Evolutionary conservation across 495 filamentous ascomycete genomes (phyloP).

Genomic region (Stereocaulon alpinum): DNA sequence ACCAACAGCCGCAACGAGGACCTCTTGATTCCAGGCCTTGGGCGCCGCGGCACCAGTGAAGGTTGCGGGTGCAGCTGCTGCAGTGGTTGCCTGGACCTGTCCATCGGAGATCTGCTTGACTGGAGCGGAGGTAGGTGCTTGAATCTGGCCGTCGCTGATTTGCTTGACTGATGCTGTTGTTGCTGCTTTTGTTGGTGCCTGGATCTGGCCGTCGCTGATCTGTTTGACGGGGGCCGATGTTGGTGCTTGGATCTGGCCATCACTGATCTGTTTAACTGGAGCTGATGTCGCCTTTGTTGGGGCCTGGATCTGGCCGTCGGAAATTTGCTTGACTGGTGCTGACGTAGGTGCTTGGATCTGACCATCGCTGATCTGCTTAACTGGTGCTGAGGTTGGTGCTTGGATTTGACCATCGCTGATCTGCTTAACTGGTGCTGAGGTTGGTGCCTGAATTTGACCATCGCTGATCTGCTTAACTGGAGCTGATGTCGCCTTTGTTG

Average conservation of each 20-base stretch:
- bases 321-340: not conserved
- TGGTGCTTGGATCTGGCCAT: not conserved
- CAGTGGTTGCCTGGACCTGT: not conserved
- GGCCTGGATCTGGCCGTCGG: not conserved
- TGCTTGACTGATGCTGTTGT: not conserved
- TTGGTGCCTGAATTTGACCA: not conserved
- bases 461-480: not conserved
- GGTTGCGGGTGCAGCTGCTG: not conserved
- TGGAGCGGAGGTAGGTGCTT: not conserved
- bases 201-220: conserved; percentile 6
- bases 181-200: not conserved
- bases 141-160: conserved; percentile 6
- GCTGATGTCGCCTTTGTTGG: not conserved
- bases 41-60: conserved; percentile 1
- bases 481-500: not conserved
- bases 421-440: not conserved
- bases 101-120: not conserved
- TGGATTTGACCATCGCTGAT: conserved; percentile 4
- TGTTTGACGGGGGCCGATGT: not conserved
- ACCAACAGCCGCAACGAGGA: not conserved
- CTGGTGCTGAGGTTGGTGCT: not conserved
- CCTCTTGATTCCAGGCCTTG: not conserved
- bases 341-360: not conserved
- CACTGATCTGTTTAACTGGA: not conserved
- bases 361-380: not conserved